These are phyloP conservation scores for Cladosporium phlei DNA, from an alignment of 2,329 filamentous ascomycete species.

Conservation along the genomic window DNA sequence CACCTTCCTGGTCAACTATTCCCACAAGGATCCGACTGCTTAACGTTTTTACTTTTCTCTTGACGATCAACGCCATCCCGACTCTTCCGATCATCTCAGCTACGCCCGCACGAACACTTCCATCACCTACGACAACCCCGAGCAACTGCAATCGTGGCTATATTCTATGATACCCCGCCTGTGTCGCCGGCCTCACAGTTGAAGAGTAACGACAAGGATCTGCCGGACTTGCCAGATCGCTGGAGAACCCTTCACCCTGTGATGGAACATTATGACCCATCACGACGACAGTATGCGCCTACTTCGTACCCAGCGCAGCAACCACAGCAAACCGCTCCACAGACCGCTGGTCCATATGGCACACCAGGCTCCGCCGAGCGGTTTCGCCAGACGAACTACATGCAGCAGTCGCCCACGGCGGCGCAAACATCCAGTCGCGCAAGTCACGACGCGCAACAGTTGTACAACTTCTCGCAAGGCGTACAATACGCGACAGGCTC, in stretches of 20 bases:
- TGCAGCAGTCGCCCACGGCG: constrained; percentile 41
- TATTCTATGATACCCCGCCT: constrained; percentile 15
- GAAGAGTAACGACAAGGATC: constrained; percentile 14
- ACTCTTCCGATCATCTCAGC: background rate
- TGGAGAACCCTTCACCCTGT: constrained; percentile 19
- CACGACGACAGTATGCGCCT: constrained; percentile 32
- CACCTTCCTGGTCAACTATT: constrained; percentile 3
- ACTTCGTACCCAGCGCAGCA: constrained; percentile 27
- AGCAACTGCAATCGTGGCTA: constrained; percentile 14
- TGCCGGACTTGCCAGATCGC: constrained; percentile 10
- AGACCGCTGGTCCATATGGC: constrained; percentile 39
- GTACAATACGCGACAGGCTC: constrained; percentile 54
- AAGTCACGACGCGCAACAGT: constrained; percentile 33
- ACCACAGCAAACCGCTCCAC: constrained; percentile 25
- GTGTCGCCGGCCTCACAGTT: constrained; percentile 13
- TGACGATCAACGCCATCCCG: constrained; percentile 11
- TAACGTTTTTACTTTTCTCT: background rate
- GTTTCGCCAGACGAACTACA: constrained; percentile 44
- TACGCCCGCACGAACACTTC: background rate
- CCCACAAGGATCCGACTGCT: constrained; percentile 3
- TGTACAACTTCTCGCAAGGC: constrained; percentile 51
- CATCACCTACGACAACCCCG: background rate
- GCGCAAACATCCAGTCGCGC: constrained; percentile 37
- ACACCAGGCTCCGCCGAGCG: constrained; percentile 45
- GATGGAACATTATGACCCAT: constrained; percentile 34